Conservation (phyloP, 1,284 basidiomycete genomes). For the Marasmius sp. region DNA sequence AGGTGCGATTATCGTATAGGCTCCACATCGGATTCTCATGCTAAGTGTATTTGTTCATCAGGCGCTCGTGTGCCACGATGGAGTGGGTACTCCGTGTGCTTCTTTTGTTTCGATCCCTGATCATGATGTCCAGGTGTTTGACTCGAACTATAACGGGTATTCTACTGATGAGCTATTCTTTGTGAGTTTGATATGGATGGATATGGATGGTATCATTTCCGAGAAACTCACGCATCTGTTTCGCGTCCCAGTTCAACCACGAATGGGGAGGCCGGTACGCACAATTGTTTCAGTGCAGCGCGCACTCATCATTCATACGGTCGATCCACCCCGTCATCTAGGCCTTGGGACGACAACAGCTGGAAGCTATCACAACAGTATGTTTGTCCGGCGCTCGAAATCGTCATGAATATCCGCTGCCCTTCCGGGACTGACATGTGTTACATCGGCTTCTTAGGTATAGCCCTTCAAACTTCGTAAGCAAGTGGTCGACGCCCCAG, state of each 20-base stretch:
- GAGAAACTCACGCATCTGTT: neutral
- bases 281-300: neutral
- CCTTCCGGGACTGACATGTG: neutral
- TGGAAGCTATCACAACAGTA: constrained; percentile 58
- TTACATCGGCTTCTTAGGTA: constrained; percentile 36
- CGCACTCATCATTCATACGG: neutral
- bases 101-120: constrained; percentile 1
- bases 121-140: constrained; percentile 51
- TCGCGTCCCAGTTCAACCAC: constrained; percentile 64
- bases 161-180: constrained; percentile 3
- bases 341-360: constrained; percentile 70
- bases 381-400: constrained; percentile 14
- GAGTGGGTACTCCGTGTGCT: constrained; percentile 46
- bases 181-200: neutral
- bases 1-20: constrained; percentile 33
- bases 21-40: neutral
- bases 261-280: constrained; percentile 66
- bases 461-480: constrained; percentile 77
- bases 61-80: constrained; percentile 86
- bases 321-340: constrained; percentile 21
- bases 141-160: constrained; percentile 57
- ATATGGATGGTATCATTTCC: neutral
- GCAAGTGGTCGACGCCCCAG: constrained; percentile 85
- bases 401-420: neutral
- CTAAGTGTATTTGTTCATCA: constrained; percentile 13